phyloP scores from a whole-genome alignment of 352 stramenopile species.

The Phytophthora tentaculata region DNA sequence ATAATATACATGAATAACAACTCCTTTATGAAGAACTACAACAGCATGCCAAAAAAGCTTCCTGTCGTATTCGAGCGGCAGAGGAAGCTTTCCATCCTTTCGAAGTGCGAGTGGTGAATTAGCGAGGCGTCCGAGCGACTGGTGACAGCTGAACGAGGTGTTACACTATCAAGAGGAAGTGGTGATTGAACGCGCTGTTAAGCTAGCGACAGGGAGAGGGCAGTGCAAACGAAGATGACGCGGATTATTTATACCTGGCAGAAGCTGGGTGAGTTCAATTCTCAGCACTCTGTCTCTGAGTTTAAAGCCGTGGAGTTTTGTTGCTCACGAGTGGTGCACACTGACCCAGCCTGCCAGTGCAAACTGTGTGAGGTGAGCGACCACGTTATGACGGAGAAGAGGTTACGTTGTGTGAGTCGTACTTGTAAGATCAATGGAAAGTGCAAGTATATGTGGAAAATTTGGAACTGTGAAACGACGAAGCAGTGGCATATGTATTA shows the following conservation, averaged over 20 bases:
- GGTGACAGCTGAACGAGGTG: too few species aligned
- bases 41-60: too few species aligned
- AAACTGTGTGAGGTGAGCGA: not conserved
- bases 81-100: too few species aligned
- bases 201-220: too few species aligned
- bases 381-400: slow-evolving; percentile 2
- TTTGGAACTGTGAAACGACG: not conserved
- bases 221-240: too few species aligned
- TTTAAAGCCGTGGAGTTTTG: not conserved
- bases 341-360: not conserved
- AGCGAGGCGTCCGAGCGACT: too few species aligned
- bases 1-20: too few species aligned
- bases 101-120: too few species aligned
- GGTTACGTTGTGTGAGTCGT: not conserved
- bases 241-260: not conserved
- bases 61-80: too few species aligned
- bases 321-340: not conserved
- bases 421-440: not conserved
- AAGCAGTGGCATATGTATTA: not conserved
- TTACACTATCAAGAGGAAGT: too few species aligned
- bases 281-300: not conserved
- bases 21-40: too few species aligned
- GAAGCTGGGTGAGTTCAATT: not conserved
- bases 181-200: too few species aligned
- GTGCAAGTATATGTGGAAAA: slow-evolving; percentile 3